Evolutionary conservation across 1,284 basidiomycete genomes (phyloP), one percentile per base, ranked within the genome.

Genomic region (Crepidotus sp.): DNA sequence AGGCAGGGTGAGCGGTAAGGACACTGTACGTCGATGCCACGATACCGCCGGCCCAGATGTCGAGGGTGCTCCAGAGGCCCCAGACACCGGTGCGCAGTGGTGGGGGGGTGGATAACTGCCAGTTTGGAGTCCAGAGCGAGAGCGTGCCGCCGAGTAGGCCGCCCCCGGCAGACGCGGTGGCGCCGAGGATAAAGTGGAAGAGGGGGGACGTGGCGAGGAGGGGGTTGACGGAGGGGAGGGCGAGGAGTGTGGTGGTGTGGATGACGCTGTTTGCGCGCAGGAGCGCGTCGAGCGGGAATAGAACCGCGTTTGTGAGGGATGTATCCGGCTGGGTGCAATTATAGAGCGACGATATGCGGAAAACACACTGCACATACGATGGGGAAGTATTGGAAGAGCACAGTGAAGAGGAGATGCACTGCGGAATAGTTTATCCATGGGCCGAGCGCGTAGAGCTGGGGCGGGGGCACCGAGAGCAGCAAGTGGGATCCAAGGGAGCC

Each of bases 231-330:
- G 49, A 55, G 10, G 53, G 53, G 17, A 56, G 42, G n/a, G 55
- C 32, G 38, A 68, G 59, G 19, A 66, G 61, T 19, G 59, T 55
- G 8, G 70, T 53, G 3, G 61, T 57, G 17, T 45, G 42, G 0
- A 62, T 60, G 27, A 74, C 59, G 1, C 70, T 59, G 40, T 59
- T 65, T 7, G 64, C 62, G 36, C 71, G 66, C 22, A 75, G 58
- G 17, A 72, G 52, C 11, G 66, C 70, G 48, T 75, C 72, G 24
- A 73, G 46, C 1, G 71, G 71, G 54, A 70, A 68, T n/a, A 73
- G 54, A 9, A 64, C 27, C n/a, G 68, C 64, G 48, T 73, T 70
- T 31, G 47, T 45, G 66, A 48, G 27, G 63, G 35, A 37, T 15
- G 38, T 4, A 55, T 58, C 15, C 57, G 59, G 38, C 60, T 50